These are phyloP conservation scores for Globisporangium iwayamae DNA, from an alignment of 352 stramenopile species.

Conservation along the genomic window DNA sequence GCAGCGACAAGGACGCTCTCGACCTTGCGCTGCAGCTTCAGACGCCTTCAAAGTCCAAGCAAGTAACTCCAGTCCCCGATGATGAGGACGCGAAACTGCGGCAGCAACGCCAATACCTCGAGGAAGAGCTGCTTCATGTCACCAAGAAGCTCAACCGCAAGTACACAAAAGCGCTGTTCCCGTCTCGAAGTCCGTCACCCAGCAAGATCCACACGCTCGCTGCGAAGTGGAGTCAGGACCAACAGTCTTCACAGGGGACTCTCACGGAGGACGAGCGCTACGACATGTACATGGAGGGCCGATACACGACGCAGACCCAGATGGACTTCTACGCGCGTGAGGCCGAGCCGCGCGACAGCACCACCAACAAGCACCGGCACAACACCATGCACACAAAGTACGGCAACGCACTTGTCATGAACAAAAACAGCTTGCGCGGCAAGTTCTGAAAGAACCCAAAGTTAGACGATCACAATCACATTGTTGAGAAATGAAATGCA, in stretches of 20 bases:
- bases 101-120: conserved; percentile 33
- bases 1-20: conserved; percentile 13
- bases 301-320: conserved; percentile 54
- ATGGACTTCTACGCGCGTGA: conserved; percentile 59
- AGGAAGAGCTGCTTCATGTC: conserved; percentile 48
- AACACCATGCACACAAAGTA: conserved; percentile 66
- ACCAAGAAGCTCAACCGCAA: conserved; percentile 74
- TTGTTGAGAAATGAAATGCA: neutral
- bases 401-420: conserved; percentile 50
- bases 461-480: neutral
- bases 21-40: conserved; percentile 16
- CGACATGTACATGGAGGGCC: conserved; percentile 45
- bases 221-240: conserved; percentile 38
- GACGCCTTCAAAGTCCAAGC: neutral
- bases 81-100: conserved; percentile 19
- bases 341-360: conserved; percentile 40
- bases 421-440: conserved; percentile 53
- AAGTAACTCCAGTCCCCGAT: neutral
- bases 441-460: conserved; percentile 30
- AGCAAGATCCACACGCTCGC: conserved; percentile 39
- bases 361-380: conserved; percentile 41
- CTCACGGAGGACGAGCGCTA: conserved; percentile 43
- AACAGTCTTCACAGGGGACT: conserved; percentile 4
- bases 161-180: conserved; percentile 54
- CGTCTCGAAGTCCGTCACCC: conserved; percentile 19